Conservation (phyloP, 768 basidiomycete species). For the Symmetrospora coprosmae region DNA sequence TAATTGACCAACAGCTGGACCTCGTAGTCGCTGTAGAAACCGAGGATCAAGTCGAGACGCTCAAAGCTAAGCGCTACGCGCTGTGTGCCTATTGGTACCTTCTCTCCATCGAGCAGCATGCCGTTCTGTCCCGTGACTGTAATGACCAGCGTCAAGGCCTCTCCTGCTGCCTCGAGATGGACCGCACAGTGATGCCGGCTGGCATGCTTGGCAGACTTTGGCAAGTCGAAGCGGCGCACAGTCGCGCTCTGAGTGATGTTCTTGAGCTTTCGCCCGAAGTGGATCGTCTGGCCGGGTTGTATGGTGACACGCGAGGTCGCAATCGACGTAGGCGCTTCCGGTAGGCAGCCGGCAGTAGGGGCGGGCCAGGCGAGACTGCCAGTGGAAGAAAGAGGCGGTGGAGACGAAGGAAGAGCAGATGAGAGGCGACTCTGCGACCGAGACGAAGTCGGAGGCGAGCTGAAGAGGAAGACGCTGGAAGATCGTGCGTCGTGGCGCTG, state of each 20-base stretch:
- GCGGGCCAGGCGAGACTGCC: too few relatives aligned
- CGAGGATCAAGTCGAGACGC: neutral
- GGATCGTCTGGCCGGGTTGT: neutral
- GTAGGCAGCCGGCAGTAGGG: too few relatives aligned
- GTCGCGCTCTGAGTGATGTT: neutral
- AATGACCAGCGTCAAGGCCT: neutral
- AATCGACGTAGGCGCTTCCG: too few relatives aligned
- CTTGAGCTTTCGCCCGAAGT: slow-evolving; percentile 13
- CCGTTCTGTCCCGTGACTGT: slow-evolving; percentile 20
- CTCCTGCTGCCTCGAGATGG: neutral
- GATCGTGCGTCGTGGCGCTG: too few relatives aligned
- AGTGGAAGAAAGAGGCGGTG: neutral
- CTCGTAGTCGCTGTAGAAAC: neutral
- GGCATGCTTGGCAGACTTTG: slow-evolving; percentile 19
- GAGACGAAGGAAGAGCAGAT: neutral
- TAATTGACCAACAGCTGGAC: neutral
- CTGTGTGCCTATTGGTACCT: neutral
- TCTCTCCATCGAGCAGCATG: slow-evolving; percentile 4
- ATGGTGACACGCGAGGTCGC: too few relatives aligned
- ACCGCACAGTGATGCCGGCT: slow-evolving; percentile 2
- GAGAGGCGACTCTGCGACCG: neutral
- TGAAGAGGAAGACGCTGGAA: too few relatives aligned
- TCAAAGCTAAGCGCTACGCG: neutral
- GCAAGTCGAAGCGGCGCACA: neutral
- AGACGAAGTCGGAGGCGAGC: too few relatives aligned